Percentiles rank a stretch among this genome's conserved stretches.
Evolutionary conservation across 331 rosid species (phyloP).

Genomic region (Rhamnella rubrinervis): DNA sequence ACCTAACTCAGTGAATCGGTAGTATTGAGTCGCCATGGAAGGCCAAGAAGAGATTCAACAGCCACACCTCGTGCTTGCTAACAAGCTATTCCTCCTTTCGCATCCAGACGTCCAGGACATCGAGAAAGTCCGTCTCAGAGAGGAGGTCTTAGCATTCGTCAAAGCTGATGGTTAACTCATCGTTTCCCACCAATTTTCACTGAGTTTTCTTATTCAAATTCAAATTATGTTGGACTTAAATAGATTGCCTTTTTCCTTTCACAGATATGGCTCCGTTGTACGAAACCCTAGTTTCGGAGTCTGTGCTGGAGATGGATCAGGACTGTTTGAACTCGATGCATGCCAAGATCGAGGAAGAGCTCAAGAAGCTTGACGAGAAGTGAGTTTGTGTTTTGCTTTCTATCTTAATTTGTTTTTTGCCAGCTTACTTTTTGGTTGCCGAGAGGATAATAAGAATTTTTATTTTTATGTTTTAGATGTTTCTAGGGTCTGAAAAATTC

Average conservation of each 20-base stretch:
- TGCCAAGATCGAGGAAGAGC: conserved; percentile 67
- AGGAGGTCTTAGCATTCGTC: conserved; percentile 68
- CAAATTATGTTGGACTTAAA: not conserved
- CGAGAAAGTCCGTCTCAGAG: conserved; percentile 78
- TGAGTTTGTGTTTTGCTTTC: conserved; percentile 36
- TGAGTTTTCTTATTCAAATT: not conserved
- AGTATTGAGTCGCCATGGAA: conserved; percentile 53
- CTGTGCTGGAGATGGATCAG: conserved; percentile 72
- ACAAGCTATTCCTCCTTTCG: conserved; percentile 81
- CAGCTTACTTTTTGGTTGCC: not conserved
- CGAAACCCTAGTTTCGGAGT: conserved; percentile 74
- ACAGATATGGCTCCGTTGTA: conserved; percentile 83
- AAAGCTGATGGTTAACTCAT: conserved; percentile 59
- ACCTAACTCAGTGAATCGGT: conserved; percentile 21
- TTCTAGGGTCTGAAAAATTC: not conserved
- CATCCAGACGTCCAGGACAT: conserved; percentile 85
- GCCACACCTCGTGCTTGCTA: conserved; percentile 72
- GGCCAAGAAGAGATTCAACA: conserved; percentile 83
- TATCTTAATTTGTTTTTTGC: not conserved
- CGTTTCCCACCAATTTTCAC: not conserved
- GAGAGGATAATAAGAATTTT: not conserved
- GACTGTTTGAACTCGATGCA: conserved; percentile 72
- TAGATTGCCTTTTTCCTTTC: not conserved
- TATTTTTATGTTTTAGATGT: not conserved
- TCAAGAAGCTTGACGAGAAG: conserved; percentile 88